Percentiles rank a stretch among this genome's conserved stretches.
These are phyloP conservation scores for Cyclotella kingstonii DNA, from an alignment of 108 stramenopile species.

Conservation along the genomic window DNA sequence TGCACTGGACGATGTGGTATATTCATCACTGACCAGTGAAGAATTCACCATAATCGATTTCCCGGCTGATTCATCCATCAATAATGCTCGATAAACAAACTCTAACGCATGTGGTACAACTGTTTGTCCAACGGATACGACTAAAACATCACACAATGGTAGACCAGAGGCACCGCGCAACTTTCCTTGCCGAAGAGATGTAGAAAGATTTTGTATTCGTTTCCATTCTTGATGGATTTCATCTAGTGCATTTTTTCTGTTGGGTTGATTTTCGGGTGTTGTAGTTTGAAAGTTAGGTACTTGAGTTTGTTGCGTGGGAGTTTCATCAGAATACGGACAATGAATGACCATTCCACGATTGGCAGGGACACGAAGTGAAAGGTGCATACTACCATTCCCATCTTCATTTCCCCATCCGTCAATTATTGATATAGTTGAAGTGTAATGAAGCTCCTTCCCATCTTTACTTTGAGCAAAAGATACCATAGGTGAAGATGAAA, in stretches of 20 bases:
- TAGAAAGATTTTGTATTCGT: slow-evolving; percentile 53
- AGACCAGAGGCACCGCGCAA: slow-evolving; percentile 57
- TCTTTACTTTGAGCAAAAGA: slow-evolving; percentile 28
- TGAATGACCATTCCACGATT: slow-evolving; percentile 52
- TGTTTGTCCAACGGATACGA: slow-evolving; percentile 58
- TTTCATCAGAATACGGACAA: slow-evolving; percentile 4
- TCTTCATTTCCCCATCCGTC: background rate
- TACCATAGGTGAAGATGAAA: slow-evolving; percentile 14
- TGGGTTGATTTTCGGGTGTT: slow-evolving; percentile 4
- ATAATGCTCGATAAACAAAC: slow-evolving; percentile 72
- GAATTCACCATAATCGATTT: slow-evolving; percentile 10
- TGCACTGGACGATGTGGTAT: background rate
- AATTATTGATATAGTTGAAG: background rate
- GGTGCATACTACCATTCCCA: slow-evolving; percentile 57
- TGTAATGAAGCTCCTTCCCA: no score
- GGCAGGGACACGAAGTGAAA: slow-evolving; percentile 70
- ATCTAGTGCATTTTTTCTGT: slow-evolving; percentile 57
- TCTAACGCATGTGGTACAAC: slow-evolving; percentile 53
- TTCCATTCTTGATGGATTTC: slow-evolving; percentile 73
- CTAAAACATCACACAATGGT: slow-evolving; percentile 70
- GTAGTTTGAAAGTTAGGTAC: background rate
- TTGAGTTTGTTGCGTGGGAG: background rate
- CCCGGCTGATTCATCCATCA: slow-evolving; percentile 44
- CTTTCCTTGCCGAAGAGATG: slow-evolving; percentile 59
- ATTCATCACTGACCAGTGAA: slow-evolving; percentile 1